Evolutionary conservation across 305 asterid genomes (phyloP), one percentile per base, ranked within the genome.

Genomic region (Rubia balearica): DNA sequence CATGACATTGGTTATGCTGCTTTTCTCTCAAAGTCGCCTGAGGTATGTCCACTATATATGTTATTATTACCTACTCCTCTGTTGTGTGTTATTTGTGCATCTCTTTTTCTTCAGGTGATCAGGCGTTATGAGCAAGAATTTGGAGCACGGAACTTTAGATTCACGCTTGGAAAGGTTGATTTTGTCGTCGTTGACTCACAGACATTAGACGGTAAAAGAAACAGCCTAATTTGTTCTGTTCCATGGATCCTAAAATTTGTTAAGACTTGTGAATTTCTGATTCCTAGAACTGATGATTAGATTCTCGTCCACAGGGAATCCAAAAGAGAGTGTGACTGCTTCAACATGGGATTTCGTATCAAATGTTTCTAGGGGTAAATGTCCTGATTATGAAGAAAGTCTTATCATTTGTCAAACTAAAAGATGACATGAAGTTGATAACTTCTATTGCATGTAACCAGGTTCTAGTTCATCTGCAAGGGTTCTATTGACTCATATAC

Each of bases 401-500:
- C 71, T 3, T 59, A 36, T 42, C 36, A 24, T 61, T 74, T 22
- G 42, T 71, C 45, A 49, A 61, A 59, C 71, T 71, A 22, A 9
- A 66, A 45, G 71, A 70, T 74, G 67, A 67, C 68, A 38, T 14
- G 61, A 73, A n/a, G 45, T 49, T 24, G 57, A 61, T 71, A 68
- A 74, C 77, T 46, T 81, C 71, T 65, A 3, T 55, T 76, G 69
- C 75, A 59, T 66, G 77, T 71, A 27, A 76, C 65, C 85, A 91
- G 97, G 78, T 81, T 70, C 22, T 65, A 68, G 75, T 77, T 76
- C 87, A 63, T 71, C 73, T 53, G 88, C 91, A 53, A 87, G 94
- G 85, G 90, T 94, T 69, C 77, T 94, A 72, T 82, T 91, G 88
- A 91, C 92, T 82, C 99, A 94, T 80, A 91, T 94, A 70, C 98